Conservation (phyloP, 164 flowering plant genomes). For the Umbellularia californica region DNA sequence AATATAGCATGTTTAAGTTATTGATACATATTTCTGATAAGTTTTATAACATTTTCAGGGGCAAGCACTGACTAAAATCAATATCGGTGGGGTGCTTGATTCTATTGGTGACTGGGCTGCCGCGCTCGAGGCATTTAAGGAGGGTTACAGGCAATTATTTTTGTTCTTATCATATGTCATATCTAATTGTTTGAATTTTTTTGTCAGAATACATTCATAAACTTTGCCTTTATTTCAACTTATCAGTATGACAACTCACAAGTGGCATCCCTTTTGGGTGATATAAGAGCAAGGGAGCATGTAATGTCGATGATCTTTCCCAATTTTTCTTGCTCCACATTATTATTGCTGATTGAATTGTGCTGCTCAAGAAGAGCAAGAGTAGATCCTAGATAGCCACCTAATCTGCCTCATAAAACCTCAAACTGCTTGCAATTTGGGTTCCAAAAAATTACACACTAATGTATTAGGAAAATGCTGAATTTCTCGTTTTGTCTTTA, state of each 20-base stretch:
- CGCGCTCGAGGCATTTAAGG: constrained; percentile 76
- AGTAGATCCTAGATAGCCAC: not conserved
- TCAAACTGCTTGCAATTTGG: not conserved
- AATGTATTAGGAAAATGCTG: not conserved
- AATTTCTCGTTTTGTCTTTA: constrained; percentile 1
- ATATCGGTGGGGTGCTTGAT: constrained; percentile 79
- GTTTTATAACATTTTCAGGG: constrained; percentile 46
- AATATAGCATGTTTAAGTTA: too few relatives aligned
- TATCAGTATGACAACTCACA: not conserved
- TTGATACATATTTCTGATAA: not conserved
- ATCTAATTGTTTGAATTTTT: not conserved
- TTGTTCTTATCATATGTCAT: not conserved
- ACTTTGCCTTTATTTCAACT: not conserved
- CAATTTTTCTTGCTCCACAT: too few relatives aligned
- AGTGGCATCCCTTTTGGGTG: not conserved
- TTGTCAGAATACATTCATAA: not conserved
- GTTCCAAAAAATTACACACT: not conserved
- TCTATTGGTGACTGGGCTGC: constrained; percentile 60
- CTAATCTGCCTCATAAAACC: not conserved
- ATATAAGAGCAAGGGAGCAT: too few relatives aligned
- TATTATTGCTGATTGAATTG: not conserved
- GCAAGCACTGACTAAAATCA: constrained; percentile 77
- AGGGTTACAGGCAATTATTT: constrained; percentile 63
- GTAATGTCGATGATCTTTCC: too few relatives aligned
- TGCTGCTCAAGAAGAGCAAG: not conserved